Evolutionary conservation across 306 rosid genomes (phyloP).

Genomic region (Lotus japonicus): DNA sequence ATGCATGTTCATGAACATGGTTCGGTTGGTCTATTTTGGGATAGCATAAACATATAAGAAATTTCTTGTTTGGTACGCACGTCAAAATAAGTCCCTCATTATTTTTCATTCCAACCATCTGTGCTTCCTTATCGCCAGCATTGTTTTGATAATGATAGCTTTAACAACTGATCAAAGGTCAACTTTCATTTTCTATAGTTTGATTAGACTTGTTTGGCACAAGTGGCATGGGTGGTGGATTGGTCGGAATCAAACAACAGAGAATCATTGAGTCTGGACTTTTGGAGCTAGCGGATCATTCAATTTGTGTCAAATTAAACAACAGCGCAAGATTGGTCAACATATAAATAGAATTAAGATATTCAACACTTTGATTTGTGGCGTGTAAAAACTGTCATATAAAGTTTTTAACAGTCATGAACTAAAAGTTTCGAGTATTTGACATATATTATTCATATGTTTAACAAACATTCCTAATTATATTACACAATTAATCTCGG

Average conservation of each 20-base stretch:
- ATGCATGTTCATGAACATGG: neutral
- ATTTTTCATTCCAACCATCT: conserved; percentile 3
- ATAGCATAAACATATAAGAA: neutral
- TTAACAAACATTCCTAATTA: no score
- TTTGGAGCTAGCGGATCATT: neutral
- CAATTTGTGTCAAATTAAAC: no score
- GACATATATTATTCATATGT: no score
- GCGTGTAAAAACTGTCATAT: no score
- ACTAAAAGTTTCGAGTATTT: no score
- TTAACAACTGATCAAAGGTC: conserved; percentile 15
- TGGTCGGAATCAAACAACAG: neutral
- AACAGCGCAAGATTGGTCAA: no score
- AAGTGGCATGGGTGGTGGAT: neutral
- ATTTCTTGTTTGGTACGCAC: conserved; percentile 17
- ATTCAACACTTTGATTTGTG: no score
- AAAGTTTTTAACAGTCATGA: no score
- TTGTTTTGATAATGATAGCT: neutral
- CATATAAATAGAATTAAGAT: no score
- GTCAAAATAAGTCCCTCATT: conserved; percentile 7
- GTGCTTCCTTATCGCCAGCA: neutral
- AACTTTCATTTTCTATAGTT: neutral
- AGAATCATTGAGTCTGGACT: neutral
- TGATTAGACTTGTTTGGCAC: neutral
- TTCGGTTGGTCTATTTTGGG: neutral
- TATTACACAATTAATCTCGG: no score